phyloP scores from a whole-genome alignment of 2,329 filamentous ascomycete genomes.

The Niveomyces coronatus region DNA sequence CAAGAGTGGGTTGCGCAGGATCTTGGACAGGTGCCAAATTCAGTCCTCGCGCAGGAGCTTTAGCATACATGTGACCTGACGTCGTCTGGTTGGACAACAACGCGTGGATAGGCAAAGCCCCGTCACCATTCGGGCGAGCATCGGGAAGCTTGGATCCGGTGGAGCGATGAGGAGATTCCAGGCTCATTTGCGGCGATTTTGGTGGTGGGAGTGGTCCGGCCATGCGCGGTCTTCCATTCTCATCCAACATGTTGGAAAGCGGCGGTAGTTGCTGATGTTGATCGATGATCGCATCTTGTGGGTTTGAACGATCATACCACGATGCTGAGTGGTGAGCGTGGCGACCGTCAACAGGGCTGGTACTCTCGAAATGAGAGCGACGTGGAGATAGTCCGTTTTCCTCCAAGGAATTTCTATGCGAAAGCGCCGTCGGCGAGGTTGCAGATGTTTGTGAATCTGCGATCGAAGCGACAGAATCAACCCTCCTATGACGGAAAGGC shows the following conservation, averaged over 20 bases:
- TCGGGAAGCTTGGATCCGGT: slow-evolving; percentile 12
- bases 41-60: slow-evolving; percentile 7
- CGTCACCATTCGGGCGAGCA: slow-evolving; percentile 36
- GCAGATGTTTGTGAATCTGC: slow-evolving; percentile 35
- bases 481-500: slow-evolving; percentile 33
- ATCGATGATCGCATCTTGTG: slow-evolving; percentile 17
- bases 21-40: slow-evolving; percentile 15
- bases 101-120: slow-evolving; percentile 43
- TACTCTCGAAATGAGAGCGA: slow-evolving; percentile 24
- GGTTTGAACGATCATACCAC: slow-evolving; percentile 17
- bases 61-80: slow-evolving; percentile 9
- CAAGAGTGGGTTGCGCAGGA: background rate
- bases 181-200: background rate
- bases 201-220: background rate
- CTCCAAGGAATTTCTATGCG: slow-evolving; percentile 29
- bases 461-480: slow-evolving; percentile 37
- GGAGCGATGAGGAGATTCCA: background rate
- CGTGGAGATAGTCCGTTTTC: slow-evolving; percentile 35
- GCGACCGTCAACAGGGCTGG: slow-evolving; percentile 18
- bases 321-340: slow-evolving; percentile 18
- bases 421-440: slow-evolving; percentile 23
- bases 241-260: slow-evolving; percentile 35
- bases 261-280: slow-evolving; percentile 30
- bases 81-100: slow-evolving; percentile 32
- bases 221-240: slow-evolving; percentile 17